Percentiles rank a stretch among this genome's conserved stretches.
These are phyloP conservation scores for Entomortierella beljakovae DNA, from an alignment of 192 early-diverging fungal species.

Conservation along the genomic window DNA sequence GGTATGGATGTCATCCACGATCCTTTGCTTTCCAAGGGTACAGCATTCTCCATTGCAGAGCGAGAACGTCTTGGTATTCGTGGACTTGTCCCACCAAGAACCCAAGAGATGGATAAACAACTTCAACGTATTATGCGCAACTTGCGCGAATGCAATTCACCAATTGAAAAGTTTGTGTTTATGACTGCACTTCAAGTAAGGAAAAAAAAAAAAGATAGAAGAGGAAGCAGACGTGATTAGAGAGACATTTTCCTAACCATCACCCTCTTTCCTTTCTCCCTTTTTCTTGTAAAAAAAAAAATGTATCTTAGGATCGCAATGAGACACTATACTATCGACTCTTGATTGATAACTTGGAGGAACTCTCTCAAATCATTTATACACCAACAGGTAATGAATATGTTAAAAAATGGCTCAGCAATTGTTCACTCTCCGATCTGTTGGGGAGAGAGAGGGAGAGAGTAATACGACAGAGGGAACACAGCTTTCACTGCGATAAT, in stretches of 20 bases:
- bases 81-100: conserved; percentile 63
- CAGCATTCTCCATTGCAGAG: conserved; percentile 63
- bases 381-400: conserved; percentile 61
- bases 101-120: conserved; percentile 69
- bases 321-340: conserved; percentile 66
- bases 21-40: conserved; percentile 65
- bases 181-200: conserved; percentile 61
- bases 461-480: too few relatives aligned
- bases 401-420: background rate
- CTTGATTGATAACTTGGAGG: conserved; percentile 61
- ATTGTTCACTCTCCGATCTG: conserved; percentile 11
- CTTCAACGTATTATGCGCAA: conserved; percentile 64
- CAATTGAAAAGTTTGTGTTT: conserved; percentile 64
- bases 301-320: conserved; percentile 56
- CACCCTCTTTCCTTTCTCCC: background rate
- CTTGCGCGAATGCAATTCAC: conserved; percentile 59
- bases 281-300: background rate
- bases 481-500: background rate
- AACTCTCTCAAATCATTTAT: conserved; percentile 66
- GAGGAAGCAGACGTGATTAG: background rate
- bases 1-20: conserved; percentile 66
- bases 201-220: background rate
- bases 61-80: conserved; percentile 65
- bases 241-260: background rate
- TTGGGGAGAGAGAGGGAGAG: conserved; percentile 8